Percentiles rank a stretch among this genome's conserved stretches.
phyloP scores from a whole-genome alignment of 345 rosid species.

The Pseudoturritis turrita region DNA sequence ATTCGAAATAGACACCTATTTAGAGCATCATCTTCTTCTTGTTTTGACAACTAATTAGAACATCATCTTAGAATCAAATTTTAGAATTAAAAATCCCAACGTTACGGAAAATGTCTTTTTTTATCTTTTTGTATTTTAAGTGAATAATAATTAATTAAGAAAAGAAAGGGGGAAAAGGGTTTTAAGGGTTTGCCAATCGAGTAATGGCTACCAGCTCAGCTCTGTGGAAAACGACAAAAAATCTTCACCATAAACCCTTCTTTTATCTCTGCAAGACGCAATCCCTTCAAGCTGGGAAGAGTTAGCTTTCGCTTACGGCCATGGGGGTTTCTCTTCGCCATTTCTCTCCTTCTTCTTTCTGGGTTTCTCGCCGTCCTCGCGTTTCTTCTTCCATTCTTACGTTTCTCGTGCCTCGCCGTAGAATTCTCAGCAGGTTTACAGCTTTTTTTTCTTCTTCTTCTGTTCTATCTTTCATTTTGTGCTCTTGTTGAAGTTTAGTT shows the following conservation, averaged over 20 bases:
- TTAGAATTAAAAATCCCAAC: conserved; percentile 10
- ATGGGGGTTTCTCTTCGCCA: conserved; percentile 62
- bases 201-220: conserved; percentile 17
- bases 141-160: not conserved
- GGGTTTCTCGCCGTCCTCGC: conserved; percentile 36
- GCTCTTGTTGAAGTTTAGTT: not conserved
- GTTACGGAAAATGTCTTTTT: not conserved
- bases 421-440: conserved; percentile 16
- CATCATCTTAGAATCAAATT: not conserved
- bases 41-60: no score
- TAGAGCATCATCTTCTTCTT: no score
- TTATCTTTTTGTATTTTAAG: not conserved
- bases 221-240: conserved; percentile 15
- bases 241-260: conserved; percentile 18
- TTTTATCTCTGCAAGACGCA: not conserved
- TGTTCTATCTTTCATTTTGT: no score
- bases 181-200: conserved; percentile 9
- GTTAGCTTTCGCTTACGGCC: conserved; percentile 37
- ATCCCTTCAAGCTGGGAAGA: conserved; percentile 45
- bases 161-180: conserved; percentile 13
- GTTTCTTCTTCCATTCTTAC: conserved; percentile 21
- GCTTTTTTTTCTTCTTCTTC: not conserved
- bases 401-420: conserved; percentile 20
- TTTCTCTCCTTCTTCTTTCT: conserved; percentile 41
- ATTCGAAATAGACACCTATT: no score